phyloP scores from a whole-genome alignment of 768 basidiomycete genomes.

The Lactifluus volemus region DNA sequence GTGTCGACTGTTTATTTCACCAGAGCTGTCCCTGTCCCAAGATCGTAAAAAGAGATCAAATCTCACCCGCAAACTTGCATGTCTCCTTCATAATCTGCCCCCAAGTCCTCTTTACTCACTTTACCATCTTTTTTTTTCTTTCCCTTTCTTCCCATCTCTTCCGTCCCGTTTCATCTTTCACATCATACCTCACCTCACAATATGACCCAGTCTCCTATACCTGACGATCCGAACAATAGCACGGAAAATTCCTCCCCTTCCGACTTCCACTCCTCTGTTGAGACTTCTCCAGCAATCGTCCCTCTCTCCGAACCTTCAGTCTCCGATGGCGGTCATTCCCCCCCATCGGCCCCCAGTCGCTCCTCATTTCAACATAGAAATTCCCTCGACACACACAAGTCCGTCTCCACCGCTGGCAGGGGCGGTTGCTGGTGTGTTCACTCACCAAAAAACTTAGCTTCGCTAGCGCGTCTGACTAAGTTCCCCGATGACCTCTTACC shows the following conservation, averaged over 20 bases:
- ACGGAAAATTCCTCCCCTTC: conserved; percentile 15
- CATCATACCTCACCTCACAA: not conserved
- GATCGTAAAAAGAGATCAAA: conserved; percentile 19
- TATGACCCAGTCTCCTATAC: conserved; percentile 16
- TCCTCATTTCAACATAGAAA: conserved; percentile 10
- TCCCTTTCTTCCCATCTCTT: not conserved
- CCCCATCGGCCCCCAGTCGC: conserved; percentile 4
- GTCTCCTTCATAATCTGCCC: conserved; percentile 18
- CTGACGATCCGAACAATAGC: conserved; percentile 12
- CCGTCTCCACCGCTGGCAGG: conserved; percentile 16
- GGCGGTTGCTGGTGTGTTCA: conserved; percentile 19
- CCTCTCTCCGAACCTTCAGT: conserved; percentile 7
- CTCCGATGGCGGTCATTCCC: conserved; percentile 13
- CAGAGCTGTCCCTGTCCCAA: conserved; percentile 10
- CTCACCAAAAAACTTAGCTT: not conserved
- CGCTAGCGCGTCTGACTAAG: not conserved
- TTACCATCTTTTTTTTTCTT: conserved; percentile 4
- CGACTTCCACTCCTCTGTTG: conserved; percentile 19
- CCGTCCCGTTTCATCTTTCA: not conserved
- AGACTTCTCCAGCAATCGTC: conserved; percentile 15
- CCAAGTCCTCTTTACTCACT: not conserved
- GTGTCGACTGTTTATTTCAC: conserved; percentile 15
- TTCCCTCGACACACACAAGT: conserved; percentile 15
- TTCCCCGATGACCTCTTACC: not conserved
- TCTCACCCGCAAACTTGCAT: conserved; percentile 8